phyloP scores from a whole-genome alignment of 495 filamentous ascomycete genomes.

The Pyrenopolyporus hunteri region DNA sequence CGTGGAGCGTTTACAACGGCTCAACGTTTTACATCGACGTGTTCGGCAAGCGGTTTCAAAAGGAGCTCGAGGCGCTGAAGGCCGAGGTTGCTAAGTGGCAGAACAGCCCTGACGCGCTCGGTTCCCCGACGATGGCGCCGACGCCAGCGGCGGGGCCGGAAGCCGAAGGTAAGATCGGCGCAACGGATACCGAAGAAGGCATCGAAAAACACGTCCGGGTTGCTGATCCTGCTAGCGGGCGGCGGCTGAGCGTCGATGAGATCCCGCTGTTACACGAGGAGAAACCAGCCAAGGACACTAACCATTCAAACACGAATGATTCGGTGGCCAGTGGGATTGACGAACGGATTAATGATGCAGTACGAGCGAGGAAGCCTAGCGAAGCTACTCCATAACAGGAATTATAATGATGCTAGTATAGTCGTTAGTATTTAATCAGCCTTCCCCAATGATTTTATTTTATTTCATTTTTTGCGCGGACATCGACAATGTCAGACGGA shows the following conservation, averaged over 20 bases:
- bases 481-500: neutral
- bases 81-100: conserved; percentile 92
- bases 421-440: neutral
- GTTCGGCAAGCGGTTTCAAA: conserved; percentile 95
- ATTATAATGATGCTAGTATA: too few species aligned
- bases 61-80: conserved; percentile 89
- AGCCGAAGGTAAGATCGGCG: conserved; percentile 11
- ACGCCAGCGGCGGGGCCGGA: conserved; percentile 15
- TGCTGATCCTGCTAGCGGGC: conserved; percentile 35
- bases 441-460: neutral
- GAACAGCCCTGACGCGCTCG: conserved; percentile 54
- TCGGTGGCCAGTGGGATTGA: conserved; percentile 50
- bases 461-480: too few species aligned
- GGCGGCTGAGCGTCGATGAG: conserved; percentile 53
- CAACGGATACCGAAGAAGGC: conserved; percentile 23
- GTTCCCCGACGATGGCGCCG: conserved; percentile 50
- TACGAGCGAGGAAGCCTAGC: conserved; percentile 48
- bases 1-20: conserved; percentile 93
- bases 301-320: conserved; percentile 1
- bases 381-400: conserved; percentile 11
- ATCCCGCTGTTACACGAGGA: conserved; percentile 62
- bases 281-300: conserved; percentile 32
- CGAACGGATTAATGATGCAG: conserved; percentile 45
- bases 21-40: conserved; percentile 97
- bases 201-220: conserved; percentile 33